A percentile compares a stretch with the other conserved stretches of the same genome.
phyloP scores from a whole-genome alignment of 2,329 filamentous ascomycete species.

The Colletotrichum spinosum region DNA sequence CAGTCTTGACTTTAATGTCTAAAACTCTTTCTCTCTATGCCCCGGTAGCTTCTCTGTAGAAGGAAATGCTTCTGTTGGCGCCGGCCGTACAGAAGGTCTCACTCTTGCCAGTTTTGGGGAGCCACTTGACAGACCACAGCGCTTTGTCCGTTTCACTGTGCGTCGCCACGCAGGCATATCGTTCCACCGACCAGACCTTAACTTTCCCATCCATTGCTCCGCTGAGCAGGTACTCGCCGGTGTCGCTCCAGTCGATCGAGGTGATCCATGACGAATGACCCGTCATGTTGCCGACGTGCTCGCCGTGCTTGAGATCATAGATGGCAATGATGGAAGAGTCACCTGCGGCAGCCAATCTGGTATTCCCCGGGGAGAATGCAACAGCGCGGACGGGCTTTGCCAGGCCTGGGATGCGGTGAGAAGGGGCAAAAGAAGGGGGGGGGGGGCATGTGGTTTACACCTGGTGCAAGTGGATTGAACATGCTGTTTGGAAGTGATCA shows the following conservation, averaged over 20 bases:
- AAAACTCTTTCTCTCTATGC: conserved; percentile 8
- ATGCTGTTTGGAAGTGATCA: too few species aligned
- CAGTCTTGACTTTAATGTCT: background rate
- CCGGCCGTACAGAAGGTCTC: conserved; percentile 85
- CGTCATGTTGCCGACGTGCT: conserved; percentile 87
- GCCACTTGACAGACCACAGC: conserved; percentile 86
- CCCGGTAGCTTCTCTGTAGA: conserved; percentile 88
- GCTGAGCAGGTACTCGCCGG: conserved; percentile 90
- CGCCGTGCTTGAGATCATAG: conserved; percentile 92
- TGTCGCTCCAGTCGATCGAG: conserved; percentile 91
- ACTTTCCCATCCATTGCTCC: conserved; percentile 93
- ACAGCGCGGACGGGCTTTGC: conserved; percentile 88
- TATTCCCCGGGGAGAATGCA: conserved; percentile 87
- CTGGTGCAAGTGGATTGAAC: too few species aligned
- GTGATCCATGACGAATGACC: conserved; percentile 91
- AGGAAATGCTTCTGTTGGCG: conserved; percentile 79
- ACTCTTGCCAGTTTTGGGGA: conserved; percentile 76
- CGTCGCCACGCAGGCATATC: conserved; percentile 87
- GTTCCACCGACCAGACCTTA: conserved; percentile 94
- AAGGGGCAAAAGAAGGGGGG: too few species aligned
- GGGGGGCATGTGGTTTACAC: too few species aligned
- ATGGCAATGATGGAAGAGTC: conserved; percentile 90
- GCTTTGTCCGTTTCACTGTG: conserved; percentile 90
- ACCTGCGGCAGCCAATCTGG: conserved; percentile 87
- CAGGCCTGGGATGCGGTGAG: conserved; percentile 67